Percentiles rank a stretch among this genome's conserved stretches.
These are phyloP conservation scores for Brassica carinata DNA, from an alignment of 345 rosid species.

Conservation along the genomic window DNA sequence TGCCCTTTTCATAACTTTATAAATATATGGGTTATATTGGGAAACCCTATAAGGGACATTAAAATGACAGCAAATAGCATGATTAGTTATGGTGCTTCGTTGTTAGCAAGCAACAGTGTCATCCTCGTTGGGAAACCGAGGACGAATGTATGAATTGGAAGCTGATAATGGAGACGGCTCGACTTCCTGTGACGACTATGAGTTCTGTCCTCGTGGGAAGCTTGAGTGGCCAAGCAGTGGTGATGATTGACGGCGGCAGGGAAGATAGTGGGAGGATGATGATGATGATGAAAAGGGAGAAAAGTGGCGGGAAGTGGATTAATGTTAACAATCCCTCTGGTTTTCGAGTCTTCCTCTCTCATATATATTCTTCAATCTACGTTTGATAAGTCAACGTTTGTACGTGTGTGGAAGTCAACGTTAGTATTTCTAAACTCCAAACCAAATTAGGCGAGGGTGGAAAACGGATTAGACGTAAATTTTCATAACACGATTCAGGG, in stretches of 20 bases:
- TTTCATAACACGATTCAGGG: background rate
- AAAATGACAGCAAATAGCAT: too few relatives aligned
- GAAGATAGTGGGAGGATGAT: conserved; percentile 21
- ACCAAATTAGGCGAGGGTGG: background rate
- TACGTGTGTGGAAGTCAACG: background rate
- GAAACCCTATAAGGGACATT: too few relatives aligned
- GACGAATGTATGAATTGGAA: too few relatives aligned
- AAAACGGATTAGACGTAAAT: background rate
- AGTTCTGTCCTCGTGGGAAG: conserved; percentile 40
- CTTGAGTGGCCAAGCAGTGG: conserved; percentile 32
- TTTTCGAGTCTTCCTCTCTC: conserved; percentile 38
- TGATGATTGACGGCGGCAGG: conserved; percentile 32
- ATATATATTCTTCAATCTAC: conserved; percentile 21
- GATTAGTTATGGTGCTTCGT: too few relatives aligned
- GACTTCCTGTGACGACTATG: conserved; percentile 43
- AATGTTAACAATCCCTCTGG: conserved; percentile 24
- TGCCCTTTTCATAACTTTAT: too few relatives aligned
- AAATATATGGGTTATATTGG: too few relatives aligned
- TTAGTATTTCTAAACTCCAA: background rate
- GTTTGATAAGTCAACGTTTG: background rate
- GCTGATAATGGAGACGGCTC: conserved; percentile 26
- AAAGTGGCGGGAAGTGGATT: conserved; percentile 35
- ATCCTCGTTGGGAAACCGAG: too few relatives aligned
- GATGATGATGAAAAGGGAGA: conserved; percentile 23
- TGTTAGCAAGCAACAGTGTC: too few relatives aligned